These are phyloP conservation scores for Geosmithia putterillii DNA, from an alignment of 2,329 filamentous ascomycete species.

Conservation along the genomic window DNA sequence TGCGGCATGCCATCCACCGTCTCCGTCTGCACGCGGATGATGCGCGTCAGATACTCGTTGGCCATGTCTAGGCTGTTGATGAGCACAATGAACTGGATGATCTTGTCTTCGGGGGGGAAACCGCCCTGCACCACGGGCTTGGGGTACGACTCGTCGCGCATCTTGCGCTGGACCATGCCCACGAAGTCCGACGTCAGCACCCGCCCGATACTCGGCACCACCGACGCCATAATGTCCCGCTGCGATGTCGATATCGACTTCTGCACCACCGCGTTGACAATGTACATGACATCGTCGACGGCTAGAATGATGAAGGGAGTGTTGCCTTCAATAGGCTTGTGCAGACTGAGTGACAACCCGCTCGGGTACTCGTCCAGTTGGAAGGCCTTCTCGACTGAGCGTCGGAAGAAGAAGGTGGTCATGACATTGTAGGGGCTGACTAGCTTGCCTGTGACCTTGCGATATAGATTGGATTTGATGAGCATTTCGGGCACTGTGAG, in stretches of 20 bases:
- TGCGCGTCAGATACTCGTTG: constrained; percentile 80
- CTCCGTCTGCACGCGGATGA: constrained; percentile 53
- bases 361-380: constrained; percentile 82
- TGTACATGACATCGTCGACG: constrained; percentile 99
- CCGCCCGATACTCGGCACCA: constrained; percentile 66
- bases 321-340: constrained; percentile 59
- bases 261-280: constrained; percentile 83
- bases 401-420: constrained; percentile 92
- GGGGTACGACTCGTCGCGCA: constrained; percentile 92
- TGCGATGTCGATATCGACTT: constrained; percentile 81
- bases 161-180: constrained; percentile 93
- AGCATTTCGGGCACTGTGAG: constrained; percentile 64
- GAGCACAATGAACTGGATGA: constrained; percentile 80
- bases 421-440: constrained; percentile 77
- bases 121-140: constrained; percentile 66
- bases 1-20: not conserved
- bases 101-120: constrained; percentile 75
- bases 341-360: constrained; percentile 66
- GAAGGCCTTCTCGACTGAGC: constrained; percentile 95
- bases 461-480: constrained; percentile 63
- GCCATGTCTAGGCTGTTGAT: constrained; percentile 94
- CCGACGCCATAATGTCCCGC: constrained; percentile 60
- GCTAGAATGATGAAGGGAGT: constrained; percentile 88
- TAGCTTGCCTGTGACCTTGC: constrained; percentile 66
- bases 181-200: constrained; percentile 85